phyloP scores from a whole-genome alignment of 2,329 filamentous ascomycete genomes.

The Aspergillus ibericus region DNA sequence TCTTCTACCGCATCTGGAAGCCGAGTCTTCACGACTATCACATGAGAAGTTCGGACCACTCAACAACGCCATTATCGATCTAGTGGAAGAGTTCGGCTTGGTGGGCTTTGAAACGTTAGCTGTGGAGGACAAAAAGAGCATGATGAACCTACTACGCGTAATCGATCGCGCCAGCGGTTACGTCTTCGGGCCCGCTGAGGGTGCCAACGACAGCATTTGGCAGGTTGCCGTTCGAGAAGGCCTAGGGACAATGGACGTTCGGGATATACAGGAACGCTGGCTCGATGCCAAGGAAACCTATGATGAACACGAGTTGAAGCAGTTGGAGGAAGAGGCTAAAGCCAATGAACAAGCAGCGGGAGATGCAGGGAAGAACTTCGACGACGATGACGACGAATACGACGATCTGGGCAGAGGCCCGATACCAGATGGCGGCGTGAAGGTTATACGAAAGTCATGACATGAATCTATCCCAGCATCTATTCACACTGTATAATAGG shows the following conservation, averaged over 20 bases:
- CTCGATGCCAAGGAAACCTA: constrained; percentile 85
- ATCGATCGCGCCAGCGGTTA: constrained; percentile 93
- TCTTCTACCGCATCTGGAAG: constrained; percentile 75
- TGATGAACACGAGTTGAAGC: constrained; percentile 73
- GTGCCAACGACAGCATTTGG: constrained; percentile 96
- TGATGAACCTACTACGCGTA: constrained; percentile 85
- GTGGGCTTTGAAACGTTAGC: constrained; percentile 91
- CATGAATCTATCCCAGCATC: constrained; percentile 37
- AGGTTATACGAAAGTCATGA: constrained; percentile 63
- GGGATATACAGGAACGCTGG: constrained; percentile 95
- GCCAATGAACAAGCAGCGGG: constrained; percentile 40
- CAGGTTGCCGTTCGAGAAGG: constrained; percentile 83
- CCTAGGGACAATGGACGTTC: constrained; percentile 70
- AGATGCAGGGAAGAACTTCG: constrained; percentile 25
- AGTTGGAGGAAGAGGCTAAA: constrained; percentile 73
- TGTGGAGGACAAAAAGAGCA: constrained; percentile 94
- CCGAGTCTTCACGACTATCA: constrained; percentile 69
- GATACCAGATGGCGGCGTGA: constrained; percentile 65
- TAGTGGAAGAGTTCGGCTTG: constrained; percentile 86
- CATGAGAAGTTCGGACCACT: constrained; percentile 78
- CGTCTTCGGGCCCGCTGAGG: constrained; percentile 85
- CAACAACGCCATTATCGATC: constrained; percentile 80
- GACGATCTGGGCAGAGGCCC: constrained; percentile 30
- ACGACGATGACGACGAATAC: constrained; percentile 20
- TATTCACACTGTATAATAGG: constrained; percentile 27